These are phyloP conservation scores for Botrytis elliptica DNA, from an alignment of 2,329 filamentous ascomycete genomes.

Conservation along the genomic window DNA sequence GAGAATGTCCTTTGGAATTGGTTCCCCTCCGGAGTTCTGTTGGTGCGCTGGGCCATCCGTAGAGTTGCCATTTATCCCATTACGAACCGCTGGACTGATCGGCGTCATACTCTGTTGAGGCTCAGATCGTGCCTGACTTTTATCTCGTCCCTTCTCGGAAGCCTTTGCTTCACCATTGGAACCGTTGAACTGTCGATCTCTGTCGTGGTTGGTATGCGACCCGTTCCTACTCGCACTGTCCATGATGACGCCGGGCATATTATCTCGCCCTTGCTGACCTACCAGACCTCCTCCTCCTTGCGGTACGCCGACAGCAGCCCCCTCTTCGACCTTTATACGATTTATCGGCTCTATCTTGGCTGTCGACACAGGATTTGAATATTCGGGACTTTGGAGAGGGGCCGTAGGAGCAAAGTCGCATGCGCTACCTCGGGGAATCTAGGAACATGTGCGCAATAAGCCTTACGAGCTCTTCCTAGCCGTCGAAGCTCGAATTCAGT, in stretches of 20 bases:
- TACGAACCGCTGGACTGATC: slow-evolving; percentile 33
- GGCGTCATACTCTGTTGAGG: slow-evolving; percentile 36
- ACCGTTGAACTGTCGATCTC: slow-evolving; percentile 47
- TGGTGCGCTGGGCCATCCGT: slow-evolving; percentile 26
- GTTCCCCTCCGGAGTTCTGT: slow-evolving; percentile 25
- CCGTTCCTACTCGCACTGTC: slow-evolving; percentile 55
- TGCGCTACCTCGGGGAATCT: slow-evolving; percentile 34
- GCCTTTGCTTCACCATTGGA: slow-evolving; percentile 43
- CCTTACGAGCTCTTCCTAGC: slow-evolving; percentile 6
- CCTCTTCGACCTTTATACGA: slow-evolving; percentile 32
- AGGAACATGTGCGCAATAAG: slow-evolving; percentile 36
- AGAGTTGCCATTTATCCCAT: slow-evolving; percentile 34
- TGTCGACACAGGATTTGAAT: slow-evolving; percentile 26
- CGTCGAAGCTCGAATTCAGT: slow-evolving; percentile 1
- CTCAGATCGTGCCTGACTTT: slow-evolving; percentile 34
- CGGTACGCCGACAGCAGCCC: slow-evolving; percentile 33
- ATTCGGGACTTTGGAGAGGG: slow-evolving; percentile 20
- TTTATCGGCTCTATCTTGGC: slow-evolving; percentile 41
- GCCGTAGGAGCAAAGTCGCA: slow-evolving; percentile 33
- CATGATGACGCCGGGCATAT: slow-evolving; percentile 57
- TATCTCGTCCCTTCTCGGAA: slow-evolving; percentile 42
- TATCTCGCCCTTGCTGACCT: slow-evolving; percentile 32
- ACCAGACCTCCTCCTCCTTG: slow-evolving; percentile 33
- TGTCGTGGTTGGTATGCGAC: slow-evolving; percentile 56
- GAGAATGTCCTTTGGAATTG: slow-evolving; percentile 33